A percentile compares a stretch with the other conserved stretches of the same genome.
These are phyloP conservation scores for Trichoderma guizhouense DNA, from an alignment of 2,329 filamentous ascomycete species.

Conservation along the genomic window DNA sequence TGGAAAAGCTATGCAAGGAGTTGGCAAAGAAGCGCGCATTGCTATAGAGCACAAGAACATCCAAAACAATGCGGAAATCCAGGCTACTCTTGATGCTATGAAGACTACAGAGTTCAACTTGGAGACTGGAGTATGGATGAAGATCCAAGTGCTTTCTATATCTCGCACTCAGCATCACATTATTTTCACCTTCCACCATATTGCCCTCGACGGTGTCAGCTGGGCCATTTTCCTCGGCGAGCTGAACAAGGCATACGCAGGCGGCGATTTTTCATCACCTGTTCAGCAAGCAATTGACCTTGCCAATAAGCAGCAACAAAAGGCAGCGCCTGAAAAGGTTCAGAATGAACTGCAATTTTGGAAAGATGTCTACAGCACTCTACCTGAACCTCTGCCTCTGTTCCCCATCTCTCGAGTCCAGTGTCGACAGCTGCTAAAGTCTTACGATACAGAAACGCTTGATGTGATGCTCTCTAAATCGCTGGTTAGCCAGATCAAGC, in stretches of 20 bases:
- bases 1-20: neutral
- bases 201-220: neutral
- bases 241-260: neutral
- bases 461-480: neutral
- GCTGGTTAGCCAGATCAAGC: neutral
- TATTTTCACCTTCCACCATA: neutral
- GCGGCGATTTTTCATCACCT: neutral
- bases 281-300: neutral
- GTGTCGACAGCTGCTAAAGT: neutral
- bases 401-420: neutral
- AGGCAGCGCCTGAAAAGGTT: neutral
- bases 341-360: neutral
- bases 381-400: neutral
- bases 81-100: neutral
- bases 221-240: neutral
- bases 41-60: neutral
- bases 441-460: neutral
- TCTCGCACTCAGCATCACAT: neutral
- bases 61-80: neutral
- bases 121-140: neutral
- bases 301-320: neutral
- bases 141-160: neutral
- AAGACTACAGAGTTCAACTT: neutral
- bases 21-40: neutral
- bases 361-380: neutral